phyloP scores from a whole-genome alignment of 192 early-diverging fungal species.

The Polychytrium aggregatum region DNA sequence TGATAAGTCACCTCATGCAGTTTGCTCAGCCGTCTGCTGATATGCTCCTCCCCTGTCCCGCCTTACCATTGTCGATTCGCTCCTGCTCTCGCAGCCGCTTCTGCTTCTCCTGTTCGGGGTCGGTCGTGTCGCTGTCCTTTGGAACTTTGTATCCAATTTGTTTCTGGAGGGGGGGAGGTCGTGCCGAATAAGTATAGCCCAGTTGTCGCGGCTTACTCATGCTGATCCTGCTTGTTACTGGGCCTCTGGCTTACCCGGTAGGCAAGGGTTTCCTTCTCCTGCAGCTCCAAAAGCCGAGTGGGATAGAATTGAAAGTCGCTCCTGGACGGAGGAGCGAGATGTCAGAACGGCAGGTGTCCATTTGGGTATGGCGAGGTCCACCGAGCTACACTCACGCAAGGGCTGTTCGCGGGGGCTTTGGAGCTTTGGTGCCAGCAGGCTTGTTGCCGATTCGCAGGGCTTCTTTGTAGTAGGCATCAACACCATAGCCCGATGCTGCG shows the following conservation, averaged over 20 bases:
- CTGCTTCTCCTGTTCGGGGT: conserved; percentile 11
- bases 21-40: conserved; percentile 33
- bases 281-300: conserved; percentile 58
- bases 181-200: too few relatives aligned
- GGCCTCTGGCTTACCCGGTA: conserved; percentile 35
- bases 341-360: too few relatives aligned
- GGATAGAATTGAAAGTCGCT: conserved; percentile 94
- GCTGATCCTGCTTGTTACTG: too few relatives aligned
- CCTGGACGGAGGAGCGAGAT: too few relatives aligned
- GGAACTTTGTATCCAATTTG: conserved; percentile 62
- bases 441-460: too few relatives aligned
- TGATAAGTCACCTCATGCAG: background rate
- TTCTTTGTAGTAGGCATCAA: too few relatives aligned
- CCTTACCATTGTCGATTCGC: conserved; percentile 39
- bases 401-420: too few relatives aligned
- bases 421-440: too few relatives aligned
- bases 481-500: too few relatives aligned
- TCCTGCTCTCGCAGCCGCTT: conserved; percentile 28
- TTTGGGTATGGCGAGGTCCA: too few relatives aligned
- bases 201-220: too few relatives aligned
- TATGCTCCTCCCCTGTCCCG: conserved; percentile 78
- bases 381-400: too few relatives aligned
- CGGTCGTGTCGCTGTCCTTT: conserved; percentile 15
- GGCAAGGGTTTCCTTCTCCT: conserved; percentile 70
- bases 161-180: conserved; percentile 34